These are phyloP conservation scores for Entoloma clypeatum DNA, from an alignment of 1,284 basidiomycete genomes.

Conservation along the genomic window DNA sequence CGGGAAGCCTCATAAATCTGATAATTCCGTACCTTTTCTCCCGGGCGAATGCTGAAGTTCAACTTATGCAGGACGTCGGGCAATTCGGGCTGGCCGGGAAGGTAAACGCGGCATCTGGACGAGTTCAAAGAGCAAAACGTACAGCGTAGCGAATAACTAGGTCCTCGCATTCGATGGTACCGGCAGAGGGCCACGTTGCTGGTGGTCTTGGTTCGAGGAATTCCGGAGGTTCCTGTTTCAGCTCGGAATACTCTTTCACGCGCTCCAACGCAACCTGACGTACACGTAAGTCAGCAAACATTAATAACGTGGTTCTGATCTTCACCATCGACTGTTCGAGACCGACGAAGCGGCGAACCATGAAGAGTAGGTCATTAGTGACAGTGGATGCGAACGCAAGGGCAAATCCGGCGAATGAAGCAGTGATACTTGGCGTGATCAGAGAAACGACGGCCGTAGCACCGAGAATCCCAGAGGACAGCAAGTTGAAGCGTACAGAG, in stretches of 20 bases:
- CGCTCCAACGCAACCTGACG: constrained; percentile 87
- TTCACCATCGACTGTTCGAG: constrained; percentile 90
- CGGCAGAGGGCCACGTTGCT: constrained; percentile 76
- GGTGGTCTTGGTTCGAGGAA: constrained; percentile 84
- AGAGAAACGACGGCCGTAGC: constrained; percentile 69
- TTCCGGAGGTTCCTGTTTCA: constrained; percentile 75
- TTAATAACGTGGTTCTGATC: constrained; percentile 13
- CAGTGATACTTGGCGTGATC: constrained; percentile 65
- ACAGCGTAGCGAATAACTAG: constrained; percentile 88
- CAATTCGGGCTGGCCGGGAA: constrained; percentile 58
- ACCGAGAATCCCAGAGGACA: constrained; percentile 72
- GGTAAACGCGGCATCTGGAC: constrained; percentile 8
- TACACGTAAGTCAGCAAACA: constrained; percentile 7
- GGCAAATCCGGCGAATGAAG: constrained; percentile 81
- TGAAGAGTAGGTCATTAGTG: constrained; percentile 60
- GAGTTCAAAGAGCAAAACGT: constrained; percentile 28
- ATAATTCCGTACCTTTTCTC: constrained; percentile 57
- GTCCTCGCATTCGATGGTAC: constrained; percentile 75
- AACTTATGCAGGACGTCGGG: constrained; percentile 85
- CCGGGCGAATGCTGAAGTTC: constrained; percentile 72
- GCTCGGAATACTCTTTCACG: constrained; percentile 85
- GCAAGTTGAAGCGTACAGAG: constrained; percentile 78
- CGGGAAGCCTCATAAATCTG: neutral
- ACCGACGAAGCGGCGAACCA: constrained; percentile 58
- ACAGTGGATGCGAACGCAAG: constrained; percentile 79